phyloP scores from a whole-genome alignment of 345 rosid species.

The Abelmoschus esculentus region DNA sequence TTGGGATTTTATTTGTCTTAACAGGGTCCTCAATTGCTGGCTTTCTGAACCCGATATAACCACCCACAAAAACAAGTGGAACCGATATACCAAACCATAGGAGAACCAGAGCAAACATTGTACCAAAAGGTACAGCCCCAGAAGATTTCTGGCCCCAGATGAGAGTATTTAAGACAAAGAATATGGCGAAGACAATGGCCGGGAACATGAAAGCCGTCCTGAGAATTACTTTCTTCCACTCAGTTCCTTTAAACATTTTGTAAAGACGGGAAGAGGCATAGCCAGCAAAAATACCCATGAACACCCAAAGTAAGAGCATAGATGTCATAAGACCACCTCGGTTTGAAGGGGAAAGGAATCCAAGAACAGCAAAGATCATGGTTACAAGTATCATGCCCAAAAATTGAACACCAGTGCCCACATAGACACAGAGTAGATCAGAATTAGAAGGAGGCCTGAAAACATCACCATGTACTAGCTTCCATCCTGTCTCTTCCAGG shows the following conservation, averaged over 20 bases:
- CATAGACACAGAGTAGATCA: constrained; percentile 57
- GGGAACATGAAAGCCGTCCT: constrained; percentile 8
- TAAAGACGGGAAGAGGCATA: constrained; percentile 8
- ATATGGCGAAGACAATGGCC: not conserved
- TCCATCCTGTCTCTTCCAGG: constrained; percentile 82
- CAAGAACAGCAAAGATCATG: constrained; percentile 66
- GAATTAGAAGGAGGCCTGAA: constrained; percentile 63
- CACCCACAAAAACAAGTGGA: constrained; percentile 72
- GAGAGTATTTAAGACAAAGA: constrained; percentile 8
- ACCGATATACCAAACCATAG: constrained; percentile 53
- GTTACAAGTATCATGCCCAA: constrained; percentile 65
- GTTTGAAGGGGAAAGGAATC: constrained; percentile 78
- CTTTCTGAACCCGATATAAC: constrained; percentile 65
- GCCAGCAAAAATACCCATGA: constrained; percentile 78
- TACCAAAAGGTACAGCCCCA: constrained; percentile 7
- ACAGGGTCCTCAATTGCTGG: constrained; percentile 74
- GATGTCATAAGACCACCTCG: constrained; percentile 83
- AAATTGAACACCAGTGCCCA: constrained; percentile 71
- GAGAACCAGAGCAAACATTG: constrained; percentile 4
- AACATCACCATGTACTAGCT: constrained; percentile 73
- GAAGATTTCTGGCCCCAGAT: constrained; percentile 13
- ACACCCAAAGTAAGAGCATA: constrained; percentile 73
- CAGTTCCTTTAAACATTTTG: constrained; percentile 10
- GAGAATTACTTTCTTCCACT: constrained; percentile 5
- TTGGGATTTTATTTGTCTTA: constrained; percentile 81